A percentile compares a stretch with the other conserved stretches of the same genome.
phyloP scores from a whole-genome alignment of 2,329 filamentous ascomycete species.

The Elsinoe necatrix region DNA sequence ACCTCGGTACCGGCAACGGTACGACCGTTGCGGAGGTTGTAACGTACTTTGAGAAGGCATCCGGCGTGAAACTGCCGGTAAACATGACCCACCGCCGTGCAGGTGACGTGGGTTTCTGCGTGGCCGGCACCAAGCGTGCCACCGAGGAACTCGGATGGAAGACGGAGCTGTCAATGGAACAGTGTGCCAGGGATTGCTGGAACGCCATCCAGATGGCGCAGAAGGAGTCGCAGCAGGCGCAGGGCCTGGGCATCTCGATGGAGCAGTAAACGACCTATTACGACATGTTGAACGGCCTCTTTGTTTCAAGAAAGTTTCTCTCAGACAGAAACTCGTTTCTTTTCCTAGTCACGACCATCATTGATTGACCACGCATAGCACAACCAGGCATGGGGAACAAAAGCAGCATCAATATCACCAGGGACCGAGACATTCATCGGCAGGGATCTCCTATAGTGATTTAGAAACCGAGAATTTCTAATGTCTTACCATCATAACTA shows the following conservation, averaged over 20 bases:
- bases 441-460: slow-evolving; percentile 3
- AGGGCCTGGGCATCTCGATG: slow-evolving; percentile 9
- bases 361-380: neutral
- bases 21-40: slow-evolving; percentile 38
- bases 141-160: slow-evolving; percentile 33
- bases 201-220: slow-evolving; percentile 22
- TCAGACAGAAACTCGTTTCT: neutral
- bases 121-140: slow-evolving; percentile 33
- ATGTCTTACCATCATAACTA: neutral
- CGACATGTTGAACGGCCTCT: neutral
- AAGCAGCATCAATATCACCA: neutral
- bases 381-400: neutral
- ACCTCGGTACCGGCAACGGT: slow-evolving; percentile 36
- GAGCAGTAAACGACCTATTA: slow-evolving; percentile 1
- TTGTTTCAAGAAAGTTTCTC: slow-evolving; percentile 2
- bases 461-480: neutral
- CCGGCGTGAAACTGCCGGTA: slow-evolving; percentile 30
- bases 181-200: slow-evolving; percentile 34
- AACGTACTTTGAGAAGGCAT: slow-evolving; percentile 31
- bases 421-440: neutral
- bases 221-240: neutral
- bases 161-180: slow-evolving; percentile 30
- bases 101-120: slow-evolving; percentile 36
- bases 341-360: slow-evolving; percentile 1
- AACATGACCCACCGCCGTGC: slow-evolving; percentile 32